A percentile compares a stretch with the other conserved stretches of the same genome.
Conservation (phyloP, 2,329 filamentous ascomycete genomes). For the Rhynchosporium secalis region DNA sequence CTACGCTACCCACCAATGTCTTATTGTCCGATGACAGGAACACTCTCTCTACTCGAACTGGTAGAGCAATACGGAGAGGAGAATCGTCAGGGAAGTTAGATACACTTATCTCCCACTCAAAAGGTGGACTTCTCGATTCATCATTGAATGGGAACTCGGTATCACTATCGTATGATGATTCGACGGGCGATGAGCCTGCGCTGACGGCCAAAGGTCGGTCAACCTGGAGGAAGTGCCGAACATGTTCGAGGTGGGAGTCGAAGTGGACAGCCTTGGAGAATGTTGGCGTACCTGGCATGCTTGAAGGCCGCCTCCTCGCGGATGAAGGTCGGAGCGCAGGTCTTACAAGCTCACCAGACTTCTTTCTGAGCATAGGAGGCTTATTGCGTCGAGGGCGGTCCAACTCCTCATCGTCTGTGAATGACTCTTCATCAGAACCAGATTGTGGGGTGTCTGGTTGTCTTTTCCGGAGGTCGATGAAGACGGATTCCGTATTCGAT, state of each 20-base stretch:
- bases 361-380: slow-evolving; percentile 95
- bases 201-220: slow-evolving; percentile 96
- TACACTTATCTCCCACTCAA: slow-evolving; percentile 85
- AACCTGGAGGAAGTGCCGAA: slow-evolving; percentile 91
- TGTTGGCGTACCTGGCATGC: slow-evolving; percentile 95
- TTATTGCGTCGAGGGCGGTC: slow-evolving; percentile 58
- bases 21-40: slow-evolving; percentile 89
- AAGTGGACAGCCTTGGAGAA: slow-evolving; percentile 99
- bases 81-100: slow-evolving; percentile 77
- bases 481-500: slow-evolving; percentile 48
- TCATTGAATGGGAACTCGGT: slow-evolving; percentile 81
- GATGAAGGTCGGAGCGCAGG: slow-evolving; percentile 82
- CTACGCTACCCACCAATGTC: slow-evolving; percentile 77
- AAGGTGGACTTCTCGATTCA: slow-evolving; percentile 50
- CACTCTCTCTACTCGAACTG: slow-evolving; percentile 81
- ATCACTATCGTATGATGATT: slow-evolving; percentile 77
- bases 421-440: slow-evolving; percentile 58
- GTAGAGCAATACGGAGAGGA: slow-evolving; percentile 59
- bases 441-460: slow-evolving; percentile 52
- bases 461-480: slow-evolving; percentile 37
- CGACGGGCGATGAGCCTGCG: slow-evolving; percentile 86
- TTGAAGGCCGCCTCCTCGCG: slow-evolving; percentile 76
- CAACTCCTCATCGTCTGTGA: slow-evolving; percentile 55
- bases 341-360: slow-evolving; percentile 94
- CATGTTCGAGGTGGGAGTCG: slow-evolving; percentile 92